Evolutionary conservation across 75 land plant genomes (phyloP).

Genomic region (Picea glauca): DNA sequence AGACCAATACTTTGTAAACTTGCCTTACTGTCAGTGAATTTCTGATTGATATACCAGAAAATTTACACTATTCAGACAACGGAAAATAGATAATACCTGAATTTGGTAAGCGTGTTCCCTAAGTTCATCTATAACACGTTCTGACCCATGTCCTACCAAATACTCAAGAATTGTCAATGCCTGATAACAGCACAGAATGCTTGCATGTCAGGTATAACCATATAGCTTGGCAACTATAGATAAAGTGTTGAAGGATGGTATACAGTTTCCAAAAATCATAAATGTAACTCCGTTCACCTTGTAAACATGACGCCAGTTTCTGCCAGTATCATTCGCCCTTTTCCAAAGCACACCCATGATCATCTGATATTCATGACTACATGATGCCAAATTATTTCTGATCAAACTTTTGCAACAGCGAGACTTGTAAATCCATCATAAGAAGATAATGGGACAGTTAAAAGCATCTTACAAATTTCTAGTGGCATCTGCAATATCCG

Average conservation of each 20-base stretch:
- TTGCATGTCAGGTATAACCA: not conserved
- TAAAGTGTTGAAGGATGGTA: not conserved
- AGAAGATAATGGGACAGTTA: not conserved
- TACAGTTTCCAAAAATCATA: not conserved
- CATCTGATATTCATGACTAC: slow-evolving; percentile 95
- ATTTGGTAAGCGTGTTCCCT: slow-evolving; percentile 94
- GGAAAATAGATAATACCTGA: slow-evolving; percentile 36
- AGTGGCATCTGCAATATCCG: slow-evolving; percentile 95
- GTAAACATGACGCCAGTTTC: slow-evolving; percentile 96
- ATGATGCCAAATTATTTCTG: slow-evolving; percentile 9
- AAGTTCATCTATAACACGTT: slow-evolving; percentile 95
- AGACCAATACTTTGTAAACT: not conserved
- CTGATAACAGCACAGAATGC: slow-evolving; percentile 27
- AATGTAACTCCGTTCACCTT: slow-evolving; percentile 44
- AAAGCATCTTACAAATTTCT: slow-evolving; percentile 67
- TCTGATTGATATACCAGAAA: not conserved
- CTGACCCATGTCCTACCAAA: slow-evolving; percentile 92
- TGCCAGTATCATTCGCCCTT: slow-evolving; percentile 87
- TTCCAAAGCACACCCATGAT: slow-evolving; percentile 94
- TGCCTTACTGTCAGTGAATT: not conserved
- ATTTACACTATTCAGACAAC: not conserved
- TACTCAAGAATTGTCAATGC: slow-evolving; percentile 87
- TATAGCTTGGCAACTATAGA: not conserved
- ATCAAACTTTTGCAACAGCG: not conserved
- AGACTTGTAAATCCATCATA: not conserved